These are phyloP conservation scores for Ustilago esculenta DNA, from an alignment of 1,284 basidiomycete genomes.

Conservation along the genomic window DNA sequence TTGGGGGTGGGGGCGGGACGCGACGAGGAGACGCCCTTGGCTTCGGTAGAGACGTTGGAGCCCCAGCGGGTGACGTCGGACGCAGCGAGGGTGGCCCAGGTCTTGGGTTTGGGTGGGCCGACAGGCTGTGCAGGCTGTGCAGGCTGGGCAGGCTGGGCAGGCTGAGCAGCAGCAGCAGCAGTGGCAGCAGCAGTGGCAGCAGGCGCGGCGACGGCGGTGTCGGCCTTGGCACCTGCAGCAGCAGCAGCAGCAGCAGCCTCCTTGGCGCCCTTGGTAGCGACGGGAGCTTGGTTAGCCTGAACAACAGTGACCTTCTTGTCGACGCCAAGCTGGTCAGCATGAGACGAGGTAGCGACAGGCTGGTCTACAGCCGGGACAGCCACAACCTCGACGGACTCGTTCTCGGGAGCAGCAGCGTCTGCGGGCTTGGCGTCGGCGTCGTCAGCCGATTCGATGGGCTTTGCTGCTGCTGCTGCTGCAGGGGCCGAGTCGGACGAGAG, in stretches of 20 bases:
- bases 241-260: conserved; percentile 38
- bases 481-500: conserved; percentile 19
- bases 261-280: conserved; percentile 29
- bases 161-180: conserved; percentile 44
- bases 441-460: conserved; percentile 43
- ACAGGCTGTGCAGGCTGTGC: conserved; percentile 59
- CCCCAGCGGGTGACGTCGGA: conserved; percentile 62
- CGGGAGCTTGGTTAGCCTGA: conserved; percentile 52
- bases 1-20: conserved; percentile 60
- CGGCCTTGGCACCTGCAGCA: conserved; percentile 31
- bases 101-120: conserved; percentile 62
- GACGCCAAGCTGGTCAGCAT: conserved; percentile 55
- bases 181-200: conserved; percentile 63
- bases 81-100: conserved; percentile 66
- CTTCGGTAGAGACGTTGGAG: conserved; percentile 55
- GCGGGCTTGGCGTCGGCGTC: conserved; percentile 9
- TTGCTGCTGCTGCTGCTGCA: conserved; percentile 9
- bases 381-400: conserved; percentile 5
- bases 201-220: conserved; percentile 64
- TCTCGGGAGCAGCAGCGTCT: background rate
- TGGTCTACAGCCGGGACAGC: conserved; percentile 21
- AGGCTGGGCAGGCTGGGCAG: conserved; percentile 58
- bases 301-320: conserved; percentile 49
- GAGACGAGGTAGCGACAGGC: conserved; percentile 23
- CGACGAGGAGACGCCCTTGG: conserved; percentile 44